Evolutionary conservation across 1,139 yeast genomes (phyloP), one percentile per base, ranked within the genome.

Genomic region (Yamadazyma sp.): DNA sequence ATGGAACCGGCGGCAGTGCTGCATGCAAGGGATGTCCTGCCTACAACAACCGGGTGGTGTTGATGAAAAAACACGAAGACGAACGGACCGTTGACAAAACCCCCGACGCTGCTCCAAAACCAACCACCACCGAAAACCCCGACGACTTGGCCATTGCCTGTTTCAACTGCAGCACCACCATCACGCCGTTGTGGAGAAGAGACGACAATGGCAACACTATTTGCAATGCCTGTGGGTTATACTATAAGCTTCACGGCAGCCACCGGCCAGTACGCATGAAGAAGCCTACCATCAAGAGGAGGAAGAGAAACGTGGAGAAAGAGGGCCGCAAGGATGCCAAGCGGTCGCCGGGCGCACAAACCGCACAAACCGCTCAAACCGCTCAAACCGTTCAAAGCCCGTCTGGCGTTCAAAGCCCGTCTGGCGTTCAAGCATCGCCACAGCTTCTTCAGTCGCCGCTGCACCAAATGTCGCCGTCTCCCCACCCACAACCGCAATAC

Each of bases 11-110:
- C 4, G 95, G 95, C 1, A 65, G 89, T 2, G 74, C 74, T 3
- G 88, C 88, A 2, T 86, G 95, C 57, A 73, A 80, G 46, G 89
- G 90, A 4, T 86, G 95, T 55, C 94, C 95, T 2, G 89, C 92
- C 3, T 85, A 61, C 55, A 85, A 86, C 54, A 86, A 86, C 61
- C 70, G 94, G 39, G 70, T 81, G 30, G 70, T 74, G 23, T 52
- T 72, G 17, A 53, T 57, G 41, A 58, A 41, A 45, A 53, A 47
- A 17, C 42, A 37, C 21, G 40, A 43, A 33, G 50, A 48, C 11
- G 43, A 42, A 25, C 39, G 11, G 5, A 11, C 25, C 25, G 8
- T 20, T 12, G 16, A 23, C 28, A 25, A 30, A 15, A 10, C 18
- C 29, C 4, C 22, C 18, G 7, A 6, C 11, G 23, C 29, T 12